phyloP scores from a whole-genome alignment of 2,329 filamentous ascomycete species.

The Hymenoscyphus albidus region DNA sequence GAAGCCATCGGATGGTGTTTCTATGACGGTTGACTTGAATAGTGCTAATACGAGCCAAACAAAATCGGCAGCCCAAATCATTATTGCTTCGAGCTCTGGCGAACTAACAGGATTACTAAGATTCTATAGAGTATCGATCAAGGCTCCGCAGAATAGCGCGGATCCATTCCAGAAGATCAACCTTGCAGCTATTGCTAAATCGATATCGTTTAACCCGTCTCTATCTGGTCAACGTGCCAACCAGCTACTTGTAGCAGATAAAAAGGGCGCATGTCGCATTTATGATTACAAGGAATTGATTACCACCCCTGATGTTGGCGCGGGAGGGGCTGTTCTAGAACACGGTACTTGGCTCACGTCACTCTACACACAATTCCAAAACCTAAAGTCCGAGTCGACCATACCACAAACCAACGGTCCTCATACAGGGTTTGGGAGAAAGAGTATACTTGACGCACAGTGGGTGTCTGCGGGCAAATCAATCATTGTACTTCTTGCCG shows the following conservation, averaged over 20 bases:
- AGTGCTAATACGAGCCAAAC: constrained; percentile 33
- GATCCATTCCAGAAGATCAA: constrained; percentile 59
- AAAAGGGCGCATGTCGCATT: constrained; percentile 54
- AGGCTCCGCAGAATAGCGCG: constrained; percentile 31
- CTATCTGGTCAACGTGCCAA: constrained; percentile 41
- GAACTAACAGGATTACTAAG: constrained; percentile 57
- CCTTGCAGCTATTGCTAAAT: constrained; percentile 50
- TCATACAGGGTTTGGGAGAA: constrained; percentile 47
- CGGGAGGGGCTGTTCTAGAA: constrained; percentile 35
- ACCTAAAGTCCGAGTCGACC: constrained; percentile 21
- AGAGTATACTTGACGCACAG: constrained; percentile 57
- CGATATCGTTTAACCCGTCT: constrained; percentile 58
- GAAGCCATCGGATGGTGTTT: constrained; percentile 51
- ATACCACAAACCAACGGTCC: constrained; percentile 46
- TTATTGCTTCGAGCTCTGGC: constrained; percentile 58
- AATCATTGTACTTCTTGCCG: constrained; percentile 54
- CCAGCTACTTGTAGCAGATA: constrained; percentile 55
- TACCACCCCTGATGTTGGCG: constrained; percentile 49
- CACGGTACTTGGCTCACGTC: constrained; percentile 64
- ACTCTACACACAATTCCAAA: constrained; percentile 44
- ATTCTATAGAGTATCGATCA: constrained; percentile 54
- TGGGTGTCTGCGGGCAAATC: constrained; percentile 61
- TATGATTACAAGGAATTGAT: constrained; percentile 58
- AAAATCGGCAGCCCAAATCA: constrained; percentile 40
- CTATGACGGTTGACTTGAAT: constrained; percentile 44